A percentile compares a stretch with the other conserved stretches of the same genome.
Conservation (phyloP, 2,329 filamentous ascomycete genomes). For the Furcasterigmium sp. region DNA sequence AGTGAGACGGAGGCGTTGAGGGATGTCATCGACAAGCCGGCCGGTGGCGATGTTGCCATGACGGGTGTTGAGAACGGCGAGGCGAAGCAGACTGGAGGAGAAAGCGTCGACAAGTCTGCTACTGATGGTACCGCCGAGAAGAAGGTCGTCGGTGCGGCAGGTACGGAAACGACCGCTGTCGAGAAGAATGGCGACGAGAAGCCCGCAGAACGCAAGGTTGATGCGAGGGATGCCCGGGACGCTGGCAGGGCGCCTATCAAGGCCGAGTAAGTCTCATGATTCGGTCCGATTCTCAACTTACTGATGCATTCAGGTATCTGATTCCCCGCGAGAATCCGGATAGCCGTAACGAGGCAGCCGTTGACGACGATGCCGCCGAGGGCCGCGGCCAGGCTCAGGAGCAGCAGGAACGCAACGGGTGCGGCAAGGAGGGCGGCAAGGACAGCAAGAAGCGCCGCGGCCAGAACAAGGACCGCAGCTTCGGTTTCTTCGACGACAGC, state of each 20-base stretch:
- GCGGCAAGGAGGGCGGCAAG: slow-evolving; percentile 32
- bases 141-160: slow-evolving; percentile 5
- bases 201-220: slow-evolving; percentile 6
- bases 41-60: background rate
- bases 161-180: too few species aligned
- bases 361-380: slow-evolving; percentile 46
- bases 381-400: slow-evolving; percentile 35
- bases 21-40: slow-evolving; percentile 2
- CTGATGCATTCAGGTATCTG: slow-evolving; percentile 21
- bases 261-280: slow-evolving; percentile 23
- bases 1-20: slow-evolving; percentile 5
- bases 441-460: slow-evolving; percentile 41
- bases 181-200: background rate
- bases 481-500: slow-evolving; percentile 73
- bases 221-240: slow-evolving; percentile 13
- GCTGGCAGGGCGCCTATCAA: slow-evolving; percentile 28
- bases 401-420: slow-evolving; percentile 43
- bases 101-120: too few species aligned
- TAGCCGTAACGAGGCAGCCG: slow-evolving; percentile 47
- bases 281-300: slow-evolving; percentile 4
- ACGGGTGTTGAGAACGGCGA: background rate
- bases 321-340: slow-evolving; percentile 26
- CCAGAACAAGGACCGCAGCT: slow-evolving; percentile 79
- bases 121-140: too few species aligned
- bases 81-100: too few species aligned